These are phyloP conservation scores for Vigna angularis DNA, from an alignment of 306 rosid species.

Conservation along the genomic window DNA sequence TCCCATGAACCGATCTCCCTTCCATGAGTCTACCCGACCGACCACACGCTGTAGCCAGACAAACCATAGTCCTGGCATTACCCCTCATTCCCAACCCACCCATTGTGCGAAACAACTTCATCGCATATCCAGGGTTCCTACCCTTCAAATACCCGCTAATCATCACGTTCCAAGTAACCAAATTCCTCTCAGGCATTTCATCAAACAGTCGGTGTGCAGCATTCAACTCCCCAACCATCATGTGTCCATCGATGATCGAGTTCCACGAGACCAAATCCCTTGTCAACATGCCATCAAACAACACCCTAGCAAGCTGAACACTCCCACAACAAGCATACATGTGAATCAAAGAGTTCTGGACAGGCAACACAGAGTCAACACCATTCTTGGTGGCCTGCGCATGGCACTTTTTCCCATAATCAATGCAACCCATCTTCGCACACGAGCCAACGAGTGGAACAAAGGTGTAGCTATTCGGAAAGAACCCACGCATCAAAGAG, in stretches of 20 bases:
- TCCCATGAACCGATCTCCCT: constrained; percentile 81
- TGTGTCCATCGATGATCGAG: constrained; percentile 57
- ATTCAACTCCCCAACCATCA: constrained; percentile 48
- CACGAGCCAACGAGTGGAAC: constrained; percentile 64
- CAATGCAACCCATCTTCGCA: constrained; percentile 53
- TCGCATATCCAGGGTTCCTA: constrained; percentile 66
- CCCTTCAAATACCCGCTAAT: constrained; percentile 65
- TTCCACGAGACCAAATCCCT: constrained; percentile 78
- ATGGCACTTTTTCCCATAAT: constrained; percentile 61
- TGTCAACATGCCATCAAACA: constrained; percentile 58
- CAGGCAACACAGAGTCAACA: constrained; percentile 54
- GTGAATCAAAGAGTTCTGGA: constrained; percentile 69
- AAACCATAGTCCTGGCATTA: constrained; percentile 61
- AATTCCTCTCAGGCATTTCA: constrained; percentile 65
- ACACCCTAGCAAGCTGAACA: constrained; percentile 50
- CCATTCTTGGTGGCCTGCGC: constrained; percentile 72
- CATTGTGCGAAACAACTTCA: constrained; percentile 75
- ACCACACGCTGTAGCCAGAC: constrained; percentile 63
- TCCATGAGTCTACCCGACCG: constrained; percentile 68
- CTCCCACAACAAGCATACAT: constrained; percentile 67
- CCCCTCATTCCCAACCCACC: constrained; percentile 57
- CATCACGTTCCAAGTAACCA: constrained; percentile 72
- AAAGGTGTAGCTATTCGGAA: constrained; percentile 65
- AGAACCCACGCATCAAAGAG: constrained; percentile 49
- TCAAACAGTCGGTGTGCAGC: constrained; percentile 62